Conservation (phyloP, 2,329 filamentous ascomycete species). For the Microthyrium microscopicum region DNA sequence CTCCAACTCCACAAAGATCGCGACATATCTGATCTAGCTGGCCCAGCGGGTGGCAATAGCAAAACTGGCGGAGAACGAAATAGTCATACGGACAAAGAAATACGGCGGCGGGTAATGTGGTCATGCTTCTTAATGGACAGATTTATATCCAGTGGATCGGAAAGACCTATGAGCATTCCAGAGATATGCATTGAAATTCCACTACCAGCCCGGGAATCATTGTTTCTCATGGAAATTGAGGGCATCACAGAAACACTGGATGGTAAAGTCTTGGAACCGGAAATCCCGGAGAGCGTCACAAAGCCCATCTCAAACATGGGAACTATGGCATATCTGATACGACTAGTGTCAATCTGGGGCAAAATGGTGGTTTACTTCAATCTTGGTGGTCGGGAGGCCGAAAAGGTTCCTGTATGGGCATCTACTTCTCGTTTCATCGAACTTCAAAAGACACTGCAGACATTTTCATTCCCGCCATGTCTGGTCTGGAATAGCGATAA, state of each 20-base stretch:
- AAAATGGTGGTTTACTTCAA: constrained; percentile 80
- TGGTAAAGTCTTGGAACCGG: constrained; percentile 49
- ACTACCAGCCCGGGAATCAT: constrained; percentile 74
- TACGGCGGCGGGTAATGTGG: constrained; percentile 91
- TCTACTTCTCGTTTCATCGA: constrained; percentile 57
- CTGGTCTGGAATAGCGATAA: constrained; percentile 70
- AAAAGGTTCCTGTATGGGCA: constrained; percentile 65
- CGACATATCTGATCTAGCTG: no score
- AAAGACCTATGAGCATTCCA: constrained; percentile 77
- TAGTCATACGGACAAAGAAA: constrained; percentile 86
- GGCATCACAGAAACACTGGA: constrained; percentile 71
- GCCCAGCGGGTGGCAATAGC: constrained; percentile 57
- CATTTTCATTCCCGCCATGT: constrained; percentile 54
- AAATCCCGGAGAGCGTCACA: constrained; percentile 42
- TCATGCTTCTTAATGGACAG: constrained; percentile 94
- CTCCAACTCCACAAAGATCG: constrained; percentile 85
- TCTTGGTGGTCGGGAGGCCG: constrained; percentile 67
- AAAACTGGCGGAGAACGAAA: constrained; percentile 26
- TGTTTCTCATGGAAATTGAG: constrained; percentile 82
- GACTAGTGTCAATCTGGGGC: constrained; percentile 76
- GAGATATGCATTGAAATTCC: constrained; percentile 82
- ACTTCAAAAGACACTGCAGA: constrained; percentile 54
- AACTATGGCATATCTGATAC: constrained; percentile 77
- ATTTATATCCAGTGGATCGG: constrained; percentile 90
- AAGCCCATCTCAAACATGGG: constrained; percentile 78